phyloP scores from a whole-genome alignment of 148 eudicot genomes.

The Persicaria tinctoria region DNA sequence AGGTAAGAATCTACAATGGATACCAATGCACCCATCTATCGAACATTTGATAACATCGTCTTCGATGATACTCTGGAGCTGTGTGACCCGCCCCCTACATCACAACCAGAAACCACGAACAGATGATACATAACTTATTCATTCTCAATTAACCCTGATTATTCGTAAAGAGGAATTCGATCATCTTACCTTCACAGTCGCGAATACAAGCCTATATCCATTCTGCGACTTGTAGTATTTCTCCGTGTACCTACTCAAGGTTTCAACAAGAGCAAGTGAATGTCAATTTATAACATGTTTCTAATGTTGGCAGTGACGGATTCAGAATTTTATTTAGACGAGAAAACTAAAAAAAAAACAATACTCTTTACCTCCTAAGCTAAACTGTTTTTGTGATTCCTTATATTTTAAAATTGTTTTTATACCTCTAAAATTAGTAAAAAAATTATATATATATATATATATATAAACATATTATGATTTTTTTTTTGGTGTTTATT shows the following conservation, averaged over 20 bases:
- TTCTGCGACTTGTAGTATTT: slow-evolving; percentile 18
- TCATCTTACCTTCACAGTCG: slow-evolving; percentile 32
- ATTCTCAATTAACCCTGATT: no score
- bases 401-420: no score
- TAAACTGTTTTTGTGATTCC: no score
- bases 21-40: slow-evolving; percentile 36
- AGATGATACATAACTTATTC: neutral
- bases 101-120: neutral
- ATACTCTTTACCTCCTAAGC: no score
- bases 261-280: neutral
- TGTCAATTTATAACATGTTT: neutral
- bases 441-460: neutral
- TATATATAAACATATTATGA: neutral
- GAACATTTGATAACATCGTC: slow-evolving; percentile 43
- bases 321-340: no score
- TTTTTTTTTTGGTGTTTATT: neutral
- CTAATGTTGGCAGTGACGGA: neutral
- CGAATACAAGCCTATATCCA: slow-evolving; percentile 28
- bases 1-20: slow-evolving; percentile 17
- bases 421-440: neutral
- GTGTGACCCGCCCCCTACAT: slow-evolving; percentile 50
- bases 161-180: neutral
- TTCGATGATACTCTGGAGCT: slow-evolving; percentile 50
- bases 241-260: slow-evolving; percentile 27
- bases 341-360: no score